Base-by-base conservation (phyloP, 257 asterid genomes). In the Solanum paucissectum region DNA sequence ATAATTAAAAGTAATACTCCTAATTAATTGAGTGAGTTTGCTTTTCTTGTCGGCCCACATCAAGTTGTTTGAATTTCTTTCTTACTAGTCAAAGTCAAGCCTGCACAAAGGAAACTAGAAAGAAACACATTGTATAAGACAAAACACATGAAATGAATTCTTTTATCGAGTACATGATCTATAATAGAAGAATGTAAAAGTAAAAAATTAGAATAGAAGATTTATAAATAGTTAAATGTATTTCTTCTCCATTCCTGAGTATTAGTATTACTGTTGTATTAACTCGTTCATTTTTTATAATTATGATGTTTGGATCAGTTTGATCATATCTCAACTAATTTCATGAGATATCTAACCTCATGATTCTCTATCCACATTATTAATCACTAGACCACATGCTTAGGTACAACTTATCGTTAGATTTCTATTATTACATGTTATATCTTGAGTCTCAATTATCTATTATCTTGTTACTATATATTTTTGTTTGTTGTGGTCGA, bases 61-160 rank as follows among this genome's bases (percentile, higher is more conserved):
- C 82, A 85, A 75, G 58, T 84, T 64, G 75, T 86, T 87, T 91
- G 88, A 83, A 86, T 88, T 89, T 88, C 42, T 86, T 86, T 6
- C 46, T 37, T 46, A 83, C 33, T 66, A 40, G 91, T 92, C 92
- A 88, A 92, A 92, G 94, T 92, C 92, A 92, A 92, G 94, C 92
- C 89, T 83, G 58, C 92, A 90, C 83, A 87, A 7, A 18, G 88
- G 66, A 71, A 71, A 75, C 29, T 11, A 86, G 83, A 69, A 86
- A 71, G 60, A 69, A 71, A 37, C 83, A 86, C 76, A 46, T 11
- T 20, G 23, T 5, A 14, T 85, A 37, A 85, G 86, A 82, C 44
- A 82, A 82, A 49, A 49, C 44, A 46, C 12, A 82, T 44, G 16
- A 49, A 81, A 81, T 12, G 3, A 75, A 37, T 21, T 75, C 2